Conservation (phyloP, 2,329 filamentous ascomycete species). For the Davidsoniella virescens region DNA sequence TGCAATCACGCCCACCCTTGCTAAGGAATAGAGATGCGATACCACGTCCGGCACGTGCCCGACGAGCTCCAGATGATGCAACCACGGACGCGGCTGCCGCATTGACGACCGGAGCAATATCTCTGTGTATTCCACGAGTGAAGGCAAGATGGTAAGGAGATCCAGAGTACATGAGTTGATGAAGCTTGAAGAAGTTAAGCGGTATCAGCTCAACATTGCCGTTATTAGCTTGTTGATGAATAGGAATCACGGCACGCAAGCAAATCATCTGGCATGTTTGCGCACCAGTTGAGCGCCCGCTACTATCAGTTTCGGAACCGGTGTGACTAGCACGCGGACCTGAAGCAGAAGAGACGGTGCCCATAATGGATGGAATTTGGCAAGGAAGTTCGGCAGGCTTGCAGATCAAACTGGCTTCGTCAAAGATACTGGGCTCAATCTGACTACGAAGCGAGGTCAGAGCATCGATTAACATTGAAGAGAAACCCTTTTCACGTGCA, state of each 20-base stretch:
- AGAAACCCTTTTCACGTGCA: slow-evolving; percentile 28
- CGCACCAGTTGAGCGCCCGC: not conserved
- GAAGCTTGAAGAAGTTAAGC: slow-evolving; percentile 47
- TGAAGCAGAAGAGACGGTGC: not conserved
- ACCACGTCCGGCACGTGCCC: not conserved
- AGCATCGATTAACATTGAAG: slow-evolving; percentile 27
- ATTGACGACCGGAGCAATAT: slow-evolving; percentile 36
- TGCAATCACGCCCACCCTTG: not conserved
- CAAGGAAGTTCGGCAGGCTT: slow-evolving; percentile 29
- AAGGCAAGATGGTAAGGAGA: slow-evolving; percentile 42
- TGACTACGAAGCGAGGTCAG: slow-evolving; percentile 25
- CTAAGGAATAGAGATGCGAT: not conserved
- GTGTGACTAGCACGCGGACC: not conserved
- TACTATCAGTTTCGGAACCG: not conserved
- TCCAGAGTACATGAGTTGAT: slow-evolving; percentile 44
- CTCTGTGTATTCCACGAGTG: slow-evolving; percentile 41
- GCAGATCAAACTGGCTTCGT: slow-evolving; percentile 29
- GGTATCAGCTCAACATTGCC: slow-evolving; percentile 42
- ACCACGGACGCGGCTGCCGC: slow-evolving; percentile 4
- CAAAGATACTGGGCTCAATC: slow-evolving; percentile 29
- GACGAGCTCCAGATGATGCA: not conserved
- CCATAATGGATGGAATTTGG: not conserved
- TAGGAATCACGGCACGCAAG: slow-evolving; percentile 46
- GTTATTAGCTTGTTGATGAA: slow-evolving; percentile 37
- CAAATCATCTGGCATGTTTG: slow-evolving; percentile 25